These are phyloP conservation scores for Nepenthes alata DNA, from an alignment of 179 eudicot genomes.

Conservation along the genomic window DNA sequence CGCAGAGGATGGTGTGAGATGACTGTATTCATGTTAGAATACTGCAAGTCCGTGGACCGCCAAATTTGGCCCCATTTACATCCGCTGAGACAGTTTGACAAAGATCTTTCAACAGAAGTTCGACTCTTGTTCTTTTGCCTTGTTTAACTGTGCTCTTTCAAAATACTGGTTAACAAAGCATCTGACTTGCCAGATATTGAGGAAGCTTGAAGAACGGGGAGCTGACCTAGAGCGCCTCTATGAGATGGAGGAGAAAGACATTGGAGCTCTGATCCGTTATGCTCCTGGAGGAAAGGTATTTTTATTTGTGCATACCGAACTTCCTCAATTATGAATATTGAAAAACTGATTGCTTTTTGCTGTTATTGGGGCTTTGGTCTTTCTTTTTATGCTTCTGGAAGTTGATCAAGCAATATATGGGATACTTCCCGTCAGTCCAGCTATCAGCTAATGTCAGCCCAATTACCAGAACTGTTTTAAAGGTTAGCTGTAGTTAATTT, in stretches of 20 bases:
- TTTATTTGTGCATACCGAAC: neutral
- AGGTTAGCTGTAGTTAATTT: conserved; percentile 34
- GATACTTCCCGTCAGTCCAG: conserved; percentile 64
- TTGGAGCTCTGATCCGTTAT: conserved; percentile 87
- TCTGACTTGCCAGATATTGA: conserved; percentile 43
- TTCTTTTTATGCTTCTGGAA: conserved; percentile 22
- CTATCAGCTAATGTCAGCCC: conserved; percentile 96
- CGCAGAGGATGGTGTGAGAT: conserved; percentile 99
- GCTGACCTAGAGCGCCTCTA: conserved; percentile 77
- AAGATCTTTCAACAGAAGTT: conserved; percentile 80
- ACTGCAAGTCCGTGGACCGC: conserved; percentile 98
- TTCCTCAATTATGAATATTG: neutral
- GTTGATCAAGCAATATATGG: conserved; percentile 79
- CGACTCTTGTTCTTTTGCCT: conserved; percentile 9
- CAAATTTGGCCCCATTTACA: conserved; percentile 98
- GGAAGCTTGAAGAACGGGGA: conserved; percentile 91
- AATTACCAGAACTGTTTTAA: conserved; percentile 94
- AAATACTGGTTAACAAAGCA: neutral
- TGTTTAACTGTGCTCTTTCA: neutral
- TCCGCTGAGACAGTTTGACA: conserved; percentile 91
- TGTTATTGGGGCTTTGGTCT: neutral
- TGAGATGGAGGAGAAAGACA: conserved; percentile 94
- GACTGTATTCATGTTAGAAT: conserved; percentile 80
- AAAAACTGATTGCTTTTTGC: conserved; percentile 1
- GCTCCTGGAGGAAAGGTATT: conserved; percentile 88